A percentile compares a stretch with the other conserved stretches of the same genome.
Evolutionary conservation across 2,329 filamentous ascomycete genomes (phyloP).

Genomic region (Colletotrichum zoysiae): DNA sequence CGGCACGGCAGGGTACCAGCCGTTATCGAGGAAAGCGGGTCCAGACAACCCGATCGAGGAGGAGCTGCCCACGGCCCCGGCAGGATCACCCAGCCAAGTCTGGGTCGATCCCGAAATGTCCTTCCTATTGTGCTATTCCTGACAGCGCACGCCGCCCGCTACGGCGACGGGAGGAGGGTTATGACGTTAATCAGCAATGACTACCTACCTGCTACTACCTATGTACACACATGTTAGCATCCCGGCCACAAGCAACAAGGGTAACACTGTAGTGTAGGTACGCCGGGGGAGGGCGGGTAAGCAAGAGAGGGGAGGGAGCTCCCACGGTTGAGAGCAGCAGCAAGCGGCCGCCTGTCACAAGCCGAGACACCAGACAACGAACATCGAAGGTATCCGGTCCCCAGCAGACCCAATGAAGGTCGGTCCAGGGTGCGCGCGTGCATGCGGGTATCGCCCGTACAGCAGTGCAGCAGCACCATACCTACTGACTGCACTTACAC

Average conservation of each 20-base stretch:
- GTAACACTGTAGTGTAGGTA: no score
- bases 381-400: neutral
- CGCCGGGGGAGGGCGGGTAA: neutral
- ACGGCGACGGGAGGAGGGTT: neutral
- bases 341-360: constrained; percentile 4
- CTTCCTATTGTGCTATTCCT: constrained; percentile 34
- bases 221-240: neutral
- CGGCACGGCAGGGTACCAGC: neutral
- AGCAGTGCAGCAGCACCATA: neutral
- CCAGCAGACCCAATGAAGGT: neutral
- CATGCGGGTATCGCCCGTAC: neutral
- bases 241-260: neutral
- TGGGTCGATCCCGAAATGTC: constrained; percentile 26
- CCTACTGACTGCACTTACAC: neutral
- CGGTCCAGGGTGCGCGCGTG: neutral
- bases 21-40: constrained; percentile 28
- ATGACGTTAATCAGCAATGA: constrained; percentile 8
- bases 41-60: constrained; percentile 25
- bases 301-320: neutral
- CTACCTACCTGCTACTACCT: neutral
- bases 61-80: constrained; percentile 24
- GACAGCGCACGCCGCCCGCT: constrained; percentile 19
- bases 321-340: neutral
- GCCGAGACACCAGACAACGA: neutral
- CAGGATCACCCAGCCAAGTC: constrained; percentile 16